Evolutionary conservation across 805 yeast species (phyloP).

Genomic region (Candida montana): DNA sequence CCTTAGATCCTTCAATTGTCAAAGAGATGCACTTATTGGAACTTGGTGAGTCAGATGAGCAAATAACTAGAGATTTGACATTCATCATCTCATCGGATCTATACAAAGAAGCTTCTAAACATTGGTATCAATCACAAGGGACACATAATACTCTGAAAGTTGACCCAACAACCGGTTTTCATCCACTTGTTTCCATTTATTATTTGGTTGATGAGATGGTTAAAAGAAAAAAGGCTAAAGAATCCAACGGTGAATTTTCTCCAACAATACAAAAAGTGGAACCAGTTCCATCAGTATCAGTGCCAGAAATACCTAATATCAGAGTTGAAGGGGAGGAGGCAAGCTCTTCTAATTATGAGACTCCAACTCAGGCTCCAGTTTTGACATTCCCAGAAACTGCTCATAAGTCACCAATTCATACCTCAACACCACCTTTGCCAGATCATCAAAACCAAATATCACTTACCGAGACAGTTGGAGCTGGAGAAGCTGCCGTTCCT

Average conservation of each 20-base stretch:
- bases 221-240: slow-evolving; percentile 61
- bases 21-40: slow-evolving; percentile 74
- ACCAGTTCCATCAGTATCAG: slow-evolving; percentile 1
- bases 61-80: slow-evolving; percentile 50
- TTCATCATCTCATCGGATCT: slow-evolving; percentile 55
- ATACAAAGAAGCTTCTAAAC: slow-evolving; percentile 55
- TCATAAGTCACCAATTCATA: slow-evolving; percentile 47
- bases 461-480: slow-evolving; percentile 36
- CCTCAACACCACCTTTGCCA: slow-evolving; percentile 33
- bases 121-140: slow-evolving; percentile 42
- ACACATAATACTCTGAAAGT: slow-evolving; percentile 9
- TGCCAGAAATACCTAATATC: slow-evolving; percentile 2
- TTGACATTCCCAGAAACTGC: slow-evolving; percentile 44
- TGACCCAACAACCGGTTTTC: slow-evolving; percentile 77
- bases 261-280: slow-evolving; percentile 19
- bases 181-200: slow-evolving; percentile 85
- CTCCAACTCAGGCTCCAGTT: slow-evolving; percentile 37
- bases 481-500: slow-evolving; percentile 26
- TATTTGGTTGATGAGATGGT: slow-evolving; percentile 81
- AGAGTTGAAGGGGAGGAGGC: not conserved
- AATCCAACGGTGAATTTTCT: slow-evolving; percentile 29
- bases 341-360: slow-evolving; percentile 1
- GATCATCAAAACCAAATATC: slow-evolving; percentile 38
- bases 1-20: slow-evolving; percentile 62
- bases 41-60: slow-evolving; percentile 60